Conservation (phyloP, 1,284 basidiomycete species). For the Leucoagaricus sp. region DNA sequence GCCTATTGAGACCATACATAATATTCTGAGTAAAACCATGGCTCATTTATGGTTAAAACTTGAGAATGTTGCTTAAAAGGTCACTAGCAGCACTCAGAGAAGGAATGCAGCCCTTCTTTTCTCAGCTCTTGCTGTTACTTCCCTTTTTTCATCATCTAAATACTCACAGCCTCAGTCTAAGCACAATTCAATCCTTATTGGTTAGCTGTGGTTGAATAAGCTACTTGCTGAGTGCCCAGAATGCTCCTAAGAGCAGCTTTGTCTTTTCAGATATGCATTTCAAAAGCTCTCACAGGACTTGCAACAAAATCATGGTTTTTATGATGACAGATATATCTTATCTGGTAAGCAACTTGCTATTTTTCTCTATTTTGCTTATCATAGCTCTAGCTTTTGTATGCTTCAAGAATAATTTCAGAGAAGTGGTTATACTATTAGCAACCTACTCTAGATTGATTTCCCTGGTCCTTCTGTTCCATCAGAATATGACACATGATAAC, state of each 20-base stretch:
- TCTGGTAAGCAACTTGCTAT: slow-evolving; percentile 28
- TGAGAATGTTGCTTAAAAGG: not conserved
- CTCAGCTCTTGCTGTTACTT: not conserved
- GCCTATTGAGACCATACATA: not conserved
- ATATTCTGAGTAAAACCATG: not conserved
- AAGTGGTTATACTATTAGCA: slow-evolving; percentile 29
- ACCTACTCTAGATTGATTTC: slow-evolving; percentile 21
- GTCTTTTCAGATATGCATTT: not conserved
- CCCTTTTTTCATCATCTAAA: not conserved
- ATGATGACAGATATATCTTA: slow-evolving; percentile 17
- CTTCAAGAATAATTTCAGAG: slow-evolving; percentile 26
- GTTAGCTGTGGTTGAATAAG: not conserved
- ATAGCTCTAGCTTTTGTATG: slow-evolving; percentile 16
- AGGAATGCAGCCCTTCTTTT: not conserved
- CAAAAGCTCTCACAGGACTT: slow-evolving; percentile 4
- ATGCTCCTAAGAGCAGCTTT: not conserved
- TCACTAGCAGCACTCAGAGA: not conserved
- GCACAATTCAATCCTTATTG: slow-evolving; percentile 6
- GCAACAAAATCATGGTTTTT: slow-evolving; percentile 7
- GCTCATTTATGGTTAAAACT: not conserved
- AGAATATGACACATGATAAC: slow-evolving; percentile 15
- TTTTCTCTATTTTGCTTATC: slow-evolving; percentile 23
- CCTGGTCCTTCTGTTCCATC: slow-evolving; percentile 17
- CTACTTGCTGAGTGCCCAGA: slow-evolving; percentile 1
- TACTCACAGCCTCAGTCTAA: not conserved